Evolutionary conservation across 1,139 yeast genomes (phyloP), one percentile per base, ranked within the genome.

Genomic region (Keqinozyma sinolaborantium): DNA sequence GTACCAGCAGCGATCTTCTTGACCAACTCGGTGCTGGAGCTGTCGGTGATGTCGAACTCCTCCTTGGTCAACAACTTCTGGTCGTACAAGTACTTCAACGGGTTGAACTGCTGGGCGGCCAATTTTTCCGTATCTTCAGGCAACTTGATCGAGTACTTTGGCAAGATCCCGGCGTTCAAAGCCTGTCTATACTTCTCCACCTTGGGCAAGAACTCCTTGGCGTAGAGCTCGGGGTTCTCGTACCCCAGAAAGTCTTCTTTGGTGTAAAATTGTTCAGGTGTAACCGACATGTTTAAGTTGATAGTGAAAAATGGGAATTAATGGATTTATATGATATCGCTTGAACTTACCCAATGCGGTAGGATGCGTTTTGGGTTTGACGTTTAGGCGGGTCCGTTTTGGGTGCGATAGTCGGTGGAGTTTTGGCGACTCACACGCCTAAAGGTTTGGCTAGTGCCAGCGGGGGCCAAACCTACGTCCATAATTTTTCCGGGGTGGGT

Each of bases 21-120:
- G 14, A 58, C 60, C 42, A 71, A 55, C 24, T 45, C 52, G 24
- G 48, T 42, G 9, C 70, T 73, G 0, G 76, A 41, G 16, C 64
- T 42, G 33, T 70, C 73, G 15, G 81, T 75, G 48, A 76, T 73
- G 20, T 45, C 58, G 30, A 70, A 60, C 45, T 76, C 79, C 28
- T 53, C 53, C 0, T 48, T 60, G 4, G 73, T 58, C 36, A 79
- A 58, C 15, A 70, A 53, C 34, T 67, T 65, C 4, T 67, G 47
- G 9, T 62, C 63, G 28, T 62, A 56, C 32, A 79, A 49, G 44
- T 58, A 70, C 35, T 67, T 56, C 34, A 72, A 51, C 4, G 78
- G 58, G 39, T 72, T 71, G 53, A 75, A 72, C 36, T 68, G 67
- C 20, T 59, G 53, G 8, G 48, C 42, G 23, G 59, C 65, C 40